Conservation (phyloP, 2,329 filamentous ascomycete species). For the Trichoderma asperellum region DNA sequence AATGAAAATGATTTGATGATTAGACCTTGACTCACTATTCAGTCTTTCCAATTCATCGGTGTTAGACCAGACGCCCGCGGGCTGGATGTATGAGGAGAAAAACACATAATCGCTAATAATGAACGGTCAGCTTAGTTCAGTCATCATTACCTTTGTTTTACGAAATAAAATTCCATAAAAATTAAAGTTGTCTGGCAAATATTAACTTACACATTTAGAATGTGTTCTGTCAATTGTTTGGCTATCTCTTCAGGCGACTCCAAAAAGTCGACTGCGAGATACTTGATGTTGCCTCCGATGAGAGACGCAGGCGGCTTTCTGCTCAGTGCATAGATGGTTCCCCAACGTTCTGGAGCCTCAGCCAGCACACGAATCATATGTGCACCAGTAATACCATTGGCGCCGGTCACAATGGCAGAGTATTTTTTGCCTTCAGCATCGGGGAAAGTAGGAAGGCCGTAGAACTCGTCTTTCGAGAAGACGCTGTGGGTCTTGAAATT, state of each 20-base stretch:
- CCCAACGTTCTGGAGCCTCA: slow-evolving; percentile 24
- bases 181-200: not conserved
- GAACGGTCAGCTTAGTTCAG: not conserved
- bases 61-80: slow-evolving; percentile 16
- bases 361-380: slow-evolving; percentile 22
- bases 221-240: slow-evolving; percentile 3
- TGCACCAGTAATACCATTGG: slow-evolving; percentile 28
- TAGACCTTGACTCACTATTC: slow-evolving; percentile 1
- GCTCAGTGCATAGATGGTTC: slow-evolving; percentile 22
- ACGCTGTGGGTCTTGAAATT: not conserved
- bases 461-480: slow-evolving; percentile 1
- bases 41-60: slow-evolving; percentile 3
- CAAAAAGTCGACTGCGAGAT: slow-evolving; percentile 18
- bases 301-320: slow-evolving; percentile 3
- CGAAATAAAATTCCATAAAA: not conserved
- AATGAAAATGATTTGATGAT: no score
- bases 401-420: slow-evolving; percentile 28
- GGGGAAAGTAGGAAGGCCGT: slow-evolving; percentile 21
- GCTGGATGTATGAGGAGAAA: slow-evolving; percentile 25
- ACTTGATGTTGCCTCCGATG: slow-evolving; percentile 1
- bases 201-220: not conserved
- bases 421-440: slow-evolving; percentile 12
- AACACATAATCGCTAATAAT: slow-evolving; percentile 24
- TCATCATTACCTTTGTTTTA: not conserved
- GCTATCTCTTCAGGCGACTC: slow-evolving; percentile 8